phyloP scores from a whole-genome alignment of 139 green algal species.

The Chlorella sp. region DNA sequence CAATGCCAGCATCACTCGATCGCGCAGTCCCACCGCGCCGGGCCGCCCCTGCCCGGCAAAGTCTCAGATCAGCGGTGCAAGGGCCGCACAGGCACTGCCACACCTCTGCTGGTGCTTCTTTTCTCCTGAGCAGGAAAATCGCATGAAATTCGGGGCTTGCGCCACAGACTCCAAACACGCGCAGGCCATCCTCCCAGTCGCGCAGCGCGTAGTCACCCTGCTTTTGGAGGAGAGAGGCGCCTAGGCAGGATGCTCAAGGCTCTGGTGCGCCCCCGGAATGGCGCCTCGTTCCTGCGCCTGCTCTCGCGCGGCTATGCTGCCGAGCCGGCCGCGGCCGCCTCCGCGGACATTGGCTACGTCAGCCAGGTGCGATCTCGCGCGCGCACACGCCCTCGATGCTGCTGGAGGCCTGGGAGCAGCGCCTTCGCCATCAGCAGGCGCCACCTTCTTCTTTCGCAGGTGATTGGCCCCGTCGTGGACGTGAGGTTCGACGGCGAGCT shows the following conservation, averaged over 20 bases:
- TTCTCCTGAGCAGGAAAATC: too few species aligned
- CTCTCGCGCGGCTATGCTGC: not conserved
- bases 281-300: not conserved
- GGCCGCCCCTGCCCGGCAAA: too few species aligned
- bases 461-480: slow-evolving; percentile 14
- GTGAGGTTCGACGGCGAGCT: slow-evolving; percentile 86
- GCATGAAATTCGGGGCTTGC: too few species aligned
- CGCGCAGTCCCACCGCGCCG: too few species aligned
- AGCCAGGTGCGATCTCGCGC: slow-evolving; percentile 2
- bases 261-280: not conserved
- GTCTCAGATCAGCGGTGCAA: too few species aligned
- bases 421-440: not conserved
- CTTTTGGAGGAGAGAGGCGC: too few species aligned
- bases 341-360: not conserved
- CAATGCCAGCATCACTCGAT: too few species aligned
- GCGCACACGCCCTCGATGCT: not conserved
- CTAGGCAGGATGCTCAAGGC: not conserved
- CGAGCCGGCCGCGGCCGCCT: not conserved
- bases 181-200: too few species aligned
- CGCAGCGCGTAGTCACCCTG: too few species aligned
- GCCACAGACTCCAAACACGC: too few species aligned
- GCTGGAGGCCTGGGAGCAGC: not conserved
- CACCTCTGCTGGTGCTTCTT: too few species aligned
- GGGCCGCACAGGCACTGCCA: too few species aligned
- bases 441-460: not conserved